phyloP scores from a whole-genome alignment of 805 yeast genomes.

The Debaryomyces tyrocola region DNA sequence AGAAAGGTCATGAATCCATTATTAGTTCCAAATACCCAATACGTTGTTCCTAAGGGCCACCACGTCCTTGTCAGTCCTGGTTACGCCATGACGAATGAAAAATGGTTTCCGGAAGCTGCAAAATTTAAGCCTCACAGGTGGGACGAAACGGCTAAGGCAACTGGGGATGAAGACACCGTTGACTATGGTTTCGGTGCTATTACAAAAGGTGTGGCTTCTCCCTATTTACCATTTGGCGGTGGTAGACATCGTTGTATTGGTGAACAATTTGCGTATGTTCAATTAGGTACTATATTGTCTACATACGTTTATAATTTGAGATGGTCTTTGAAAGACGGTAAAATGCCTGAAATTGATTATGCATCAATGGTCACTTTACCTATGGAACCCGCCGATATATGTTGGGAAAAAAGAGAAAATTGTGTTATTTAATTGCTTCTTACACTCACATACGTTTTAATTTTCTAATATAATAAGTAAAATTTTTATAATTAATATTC shows the following conservation, averaged over 20 bases:
- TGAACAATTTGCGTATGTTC: conserved; percentile 95
- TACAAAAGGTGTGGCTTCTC: conserved; percentile 92
- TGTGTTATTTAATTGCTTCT: conserved; percentile 21
- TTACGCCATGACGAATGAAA: conserved; percentile 73
- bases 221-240: conserved; percentile 97
- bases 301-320: conserved; percentile 72
- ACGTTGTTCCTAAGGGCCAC: conserved; percentile 86
- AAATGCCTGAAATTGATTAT: conserved; percentile 70
- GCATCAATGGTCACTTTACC: conserved; percentile 95
- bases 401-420: conserved; percentile 66
- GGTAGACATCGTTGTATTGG: conserved; percentile 99
- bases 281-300: conserved; percentile 80
- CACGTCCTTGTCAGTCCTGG: conserved; percentile 94
- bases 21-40: conserved; percentile 73
- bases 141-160: conserved; percentile 39
- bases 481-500: background rate
- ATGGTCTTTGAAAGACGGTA: conserved; percentile 58
- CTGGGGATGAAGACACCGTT: conserved; percentile 41
- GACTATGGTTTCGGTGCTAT: conserved; percentile 98
- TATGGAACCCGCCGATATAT: conserved; percentile 65
- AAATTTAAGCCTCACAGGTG: conserved; percentile 87
- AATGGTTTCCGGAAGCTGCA: conserved; percentile 75
- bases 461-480: background rate
- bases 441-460: background rate
- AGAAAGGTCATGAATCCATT: conserved; percentile 82